A percentile compares a stretch with the other conserved stretches of the same genome.
Conservation (phyloP, 2,329 filamentous ascomycete genomes). For the Pyricularia pennisetigena region DNA sequence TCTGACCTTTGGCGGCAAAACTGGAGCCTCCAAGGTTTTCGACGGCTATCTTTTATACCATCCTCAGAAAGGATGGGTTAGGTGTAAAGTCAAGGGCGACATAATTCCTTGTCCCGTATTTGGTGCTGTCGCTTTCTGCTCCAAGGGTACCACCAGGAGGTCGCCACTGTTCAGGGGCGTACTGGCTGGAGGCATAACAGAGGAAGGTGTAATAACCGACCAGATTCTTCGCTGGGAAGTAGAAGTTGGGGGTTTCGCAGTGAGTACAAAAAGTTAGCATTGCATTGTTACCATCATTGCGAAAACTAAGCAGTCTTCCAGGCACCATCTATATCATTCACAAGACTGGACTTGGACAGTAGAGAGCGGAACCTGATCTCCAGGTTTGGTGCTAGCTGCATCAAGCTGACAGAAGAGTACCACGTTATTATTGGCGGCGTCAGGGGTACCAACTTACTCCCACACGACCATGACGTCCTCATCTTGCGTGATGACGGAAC, state of each 20-base stretch:
- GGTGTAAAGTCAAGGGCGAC: constrained; percentile 26
- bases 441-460: constrained; percentile 27
- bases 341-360: not conserved
- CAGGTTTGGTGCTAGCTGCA: constrained; percentile 32
- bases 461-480: constrained; percentile 40
- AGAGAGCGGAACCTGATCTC: constrained; percentile 6
- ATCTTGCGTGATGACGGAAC: not conserved
- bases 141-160: constrained; percentile 10
- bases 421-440: constrained; percentile 34
- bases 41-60: constrained; percentile 43
- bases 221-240: constrained; percentile 58
- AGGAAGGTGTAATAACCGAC: constrained; percentile 50
- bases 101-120: constrained; percentile 28
- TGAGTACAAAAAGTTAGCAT: constrained; percentile 15
- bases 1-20: constrained; percentile 55
- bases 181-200: constrained; percentile 61
- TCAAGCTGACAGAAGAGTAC: constrained; percentile 16
- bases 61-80: constrained; percentile 34
- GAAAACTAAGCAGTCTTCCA: not conserved
- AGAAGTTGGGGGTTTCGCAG: constrained; percentile 25
- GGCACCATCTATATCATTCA: not conserved
- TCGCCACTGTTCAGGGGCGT: constrained; percentile 43
- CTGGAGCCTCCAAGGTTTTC: constrained; percentile 35
- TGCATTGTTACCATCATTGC: not conserved
- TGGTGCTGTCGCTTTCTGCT: constrained; percentile 28